phyloP scores from a whole-genome alignment of 1,139 yeast species.

The Scheffersomyces illinoinensis region DNA sequence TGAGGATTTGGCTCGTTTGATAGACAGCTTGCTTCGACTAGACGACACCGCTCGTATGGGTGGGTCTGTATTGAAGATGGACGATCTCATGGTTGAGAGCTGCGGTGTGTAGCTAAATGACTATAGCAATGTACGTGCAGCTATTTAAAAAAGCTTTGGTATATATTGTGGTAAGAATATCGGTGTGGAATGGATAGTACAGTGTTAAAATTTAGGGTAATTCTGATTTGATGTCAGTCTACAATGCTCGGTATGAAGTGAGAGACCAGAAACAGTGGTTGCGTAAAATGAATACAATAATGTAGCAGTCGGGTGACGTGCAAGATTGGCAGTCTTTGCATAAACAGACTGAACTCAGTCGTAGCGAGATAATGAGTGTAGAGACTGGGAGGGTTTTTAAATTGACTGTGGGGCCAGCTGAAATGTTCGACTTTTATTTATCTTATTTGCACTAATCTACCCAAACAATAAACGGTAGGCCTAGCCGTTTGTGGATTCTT shows the following conservation, averaged over 20 bases:
- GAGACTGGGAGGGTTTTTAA: neutral
- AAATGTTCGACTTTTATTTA: neutral
- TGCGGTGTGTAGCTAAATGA: neutral
- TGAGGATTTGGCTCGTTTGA: constrained; percentile 15
- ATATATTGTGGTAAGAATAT: neutral
- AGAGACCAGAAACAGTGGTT: neutral
- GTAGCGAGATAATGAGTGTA: neutral
- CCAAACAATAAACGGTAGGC: neutral
- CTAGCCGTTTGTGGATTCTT: neutral
- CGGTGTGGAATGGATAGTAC: neutral
- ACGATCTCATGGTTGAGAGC: constrained; percentile 31
- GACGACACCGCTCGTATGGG: constrained; percentile 9
- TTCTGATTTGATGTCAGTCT: neutral
- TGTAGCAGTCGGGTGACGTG: neutral
- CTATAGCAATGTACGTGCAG: neutral
- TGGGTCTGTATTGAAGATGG: constrained; percentile 33
- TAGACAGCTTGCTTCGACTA: constrained; percentile 10
- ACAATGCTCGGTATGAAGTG: neutral
- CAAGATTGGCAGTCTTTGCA: neutral
- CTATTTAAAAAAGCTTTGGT: neutral
- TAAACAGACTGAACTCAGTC: neutral
- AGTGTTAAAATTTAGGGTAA: too few species aligned
- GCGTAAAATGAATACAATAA: neutral
- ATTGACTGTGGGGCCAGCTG: neutral
- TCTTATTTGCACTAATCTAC: neutral